Percentiles rank a stretch among this genome's conserved stretches.
These are phyloP conservation scores for Colletotrichum liaoningense DNA, from an alignment of 2,329 filamentous ascomycete genomes.

Conservation along the genomic window DNA sequence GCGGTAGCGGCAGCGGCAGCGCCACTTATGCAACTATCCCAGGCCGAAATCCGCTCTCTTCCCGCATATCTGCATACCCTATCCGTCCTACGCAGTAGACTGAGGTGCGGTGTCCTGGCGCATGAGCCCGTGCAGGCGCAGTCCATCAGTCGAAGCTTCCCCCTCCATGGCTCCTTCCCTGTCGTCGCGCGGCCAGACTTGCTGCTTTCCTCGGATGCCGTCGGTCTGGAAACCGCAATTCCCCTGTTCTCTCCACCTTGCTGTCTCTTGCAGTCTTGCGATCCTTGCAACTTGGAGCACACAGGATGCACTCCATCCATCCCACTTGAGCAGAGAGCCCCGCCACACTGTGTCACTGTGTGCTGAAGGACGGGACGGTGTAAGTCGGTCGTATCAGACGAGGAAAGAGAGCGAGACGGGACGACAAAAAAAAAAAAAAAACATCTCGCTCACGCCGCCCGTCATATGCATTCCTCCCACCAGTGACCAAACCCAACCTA, in stretches of 20 bases:
- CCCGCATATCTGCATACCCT: conserved; percentile 12
- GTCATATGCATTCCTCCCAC: conserved; percentile 35
- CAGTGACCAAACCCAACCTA: neutral
- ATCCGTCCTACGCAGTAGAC: too few relatives aligned
- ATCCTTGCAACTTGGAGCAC: neutral
- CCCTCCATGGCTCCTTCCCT: conserved; percentile 2
- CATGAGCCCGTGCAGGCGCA: conserved; percentile 10
- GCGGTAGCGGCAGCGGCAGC: neutral
- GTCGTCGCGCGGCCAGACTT: conserved; percentile 11
- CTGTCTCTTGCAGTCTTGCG: neutral
- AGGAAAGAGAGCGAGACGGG: neutral
- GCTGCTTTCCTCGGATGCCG: conserved; percentile 16
- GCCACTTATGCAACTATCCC: conserved; percentile 27
- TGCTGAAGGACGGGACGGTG: conserved; percentile 16
- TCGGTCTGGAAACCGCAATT: conserved; percentile 33
- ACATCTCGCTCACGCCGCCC: conserved; percentile 6
- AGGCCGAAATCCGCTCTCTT: neutral
- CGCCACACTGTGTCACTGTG: conserved; percentile 21
- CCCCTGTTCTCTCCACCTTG: conserved; percentile 19
- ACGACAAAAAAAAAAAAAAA: neutral
- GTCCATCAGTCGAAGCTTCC: conserved; percentile 1
- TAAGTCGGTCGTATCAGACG: conserved; percentile 28
- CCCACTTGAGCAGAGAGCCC: neutral
- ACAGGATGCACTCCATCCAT: neutral
- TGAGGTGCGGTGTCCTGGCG: neutral